phyloP scores from a whole-genome alignment of 2,329 filamentous ascomycete genomes.

The Verruconis gallopava region DNA sequence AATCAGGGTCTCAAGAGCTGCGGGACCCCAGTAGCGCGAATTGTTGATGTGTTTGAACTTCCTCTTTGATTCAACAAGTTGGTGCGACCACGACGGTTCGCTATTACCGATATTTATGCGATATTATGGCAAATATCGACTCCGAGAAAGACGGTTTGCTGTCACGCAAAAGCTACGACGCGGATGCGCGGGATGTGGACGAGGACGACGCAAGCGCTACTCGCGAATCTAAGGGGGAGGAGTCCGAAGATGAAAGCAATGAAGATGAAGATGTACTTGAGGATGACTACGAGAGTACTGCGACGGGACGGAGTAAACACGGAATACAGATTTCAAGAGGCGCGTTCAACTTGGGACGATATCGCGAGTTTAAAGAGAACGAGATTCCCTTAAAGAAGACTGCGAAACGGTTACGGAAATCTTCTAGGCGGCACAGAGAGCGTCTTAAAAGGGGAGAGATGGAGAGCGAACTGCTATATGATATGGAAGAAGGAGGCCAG shows the following conservation, averaged over 20 bases:
- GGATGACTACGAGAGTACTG: constrained; percentile 8
- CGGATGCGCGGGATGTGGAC: constrained; percentile 5
- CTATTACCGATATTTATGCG: too few species aligned
- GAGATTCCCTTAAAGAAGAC: constrained; percentile 7
- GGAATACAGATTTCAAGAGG: too few species aligned
- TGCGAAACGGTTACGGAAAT: too few species aligned
- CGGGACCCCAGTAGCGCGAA: neutral
- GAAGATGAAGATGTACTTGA: constrained; percentile 7
- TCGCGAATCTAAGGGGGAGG: constrained; percentile 1
- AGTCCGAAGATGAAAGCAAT: neutral
- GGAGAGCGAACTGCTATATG: constrained; percentile 69
- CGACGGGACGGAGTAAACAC: neutral
- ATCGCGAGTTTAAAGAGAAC: neutral
- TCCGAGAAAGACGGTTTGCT: constrained; percentile 7
- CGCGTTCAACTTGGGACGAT: neutral
- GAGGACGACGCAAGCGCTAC: neutral
- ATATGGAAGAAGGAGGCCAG: constrained; percentile 73
- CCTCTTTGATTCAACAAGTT: too few species aligned
- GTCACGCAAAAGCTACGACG: constrained; percentile 6
- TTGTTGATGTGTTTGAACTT: neutral
- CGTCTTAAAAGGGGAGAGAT: constrained; percentile 38
- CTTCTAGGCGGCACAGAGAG: constrained; percentile 11
- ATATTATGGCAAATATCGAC: constrained; percentile 4
- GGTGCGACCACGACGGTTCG: neutral
- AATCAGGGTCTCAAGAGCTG: neutral